Evolutionary conservation across 768 basidiomycete species (phyloP).

Genomic region (Cyclocybe cylindracea): DNA sequence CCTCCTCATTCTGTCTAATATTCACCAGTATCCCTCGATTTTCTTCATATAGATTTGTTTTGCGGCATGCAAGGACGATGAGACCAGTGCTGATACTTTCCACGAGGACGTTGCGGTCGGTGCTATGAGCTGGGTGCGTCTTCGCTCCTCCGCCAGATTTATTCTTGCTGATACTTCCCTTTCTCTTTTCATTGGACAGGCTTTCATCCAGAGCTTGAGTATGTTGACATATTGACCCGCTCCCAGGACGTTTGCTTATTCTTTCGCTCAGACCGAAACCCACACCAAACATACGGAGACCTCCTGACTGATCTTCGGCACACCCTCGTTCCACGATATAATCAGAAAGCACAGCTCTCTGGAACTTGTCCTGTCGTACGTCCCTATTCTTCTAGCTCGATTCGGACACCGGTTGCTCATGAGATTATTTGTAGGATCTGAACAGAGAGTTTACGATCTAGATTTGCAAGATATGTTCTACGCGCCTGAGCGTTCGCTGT

Average conservation of each 20-base stretch:
- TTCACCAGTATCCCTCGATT: neutral
- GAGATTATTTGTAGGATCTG: too few relatives aligned
- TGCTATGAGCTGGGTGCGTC: slow-evolving; percentile 76
- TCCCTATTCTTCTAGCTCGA: neutral
- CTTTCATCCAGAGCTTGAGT: slow-evolving; percentile 57
- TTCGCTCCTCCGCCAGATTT: too few relatives aligned
- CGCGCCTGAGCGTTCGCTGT: too few relatives aligned
- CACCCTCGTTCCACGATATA: slow-evolving; percentile 23
- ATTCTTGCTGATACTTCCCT: neutral
- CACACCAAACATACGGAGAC: slow-evolving; percentile 64
- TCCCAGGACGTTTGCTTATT: neutral
- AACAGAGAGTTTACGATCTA: too few relatives aligned
- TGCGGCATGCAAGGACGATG: slow-evolving; percentile 69
- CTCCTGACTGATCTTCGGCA: slow-evolving; percentile 39
- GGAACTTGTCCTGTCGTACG: slow-evolving; percentile 27
- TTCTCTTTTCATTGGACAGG: slow-evolving; percentile 39
- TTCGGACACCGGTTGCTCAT: too few relatives aligned
- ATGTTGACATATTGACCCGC: slow-evolving; percentile 5
- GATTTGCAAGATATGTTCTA: too few relatives aligned
- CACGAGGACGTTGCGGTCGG: slow-evolving; percentile 67
- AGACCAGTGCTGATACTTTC: slow-evolving; percentile 74
- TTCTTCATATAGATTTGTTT: slow-evolving; percentile 54
- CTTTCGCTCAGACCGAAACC: slow-evolving; percentile 29
- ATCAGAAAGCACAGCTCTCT: slow-evolving; percentile 28
- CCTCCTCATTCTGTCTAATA: neutral